These are phyloP conservation scores for Ceratocystis eucalypticola DNA, from an alignment of 2,329 filamentous ascomycete genomes.

Conservation along the genomic window DNA sequence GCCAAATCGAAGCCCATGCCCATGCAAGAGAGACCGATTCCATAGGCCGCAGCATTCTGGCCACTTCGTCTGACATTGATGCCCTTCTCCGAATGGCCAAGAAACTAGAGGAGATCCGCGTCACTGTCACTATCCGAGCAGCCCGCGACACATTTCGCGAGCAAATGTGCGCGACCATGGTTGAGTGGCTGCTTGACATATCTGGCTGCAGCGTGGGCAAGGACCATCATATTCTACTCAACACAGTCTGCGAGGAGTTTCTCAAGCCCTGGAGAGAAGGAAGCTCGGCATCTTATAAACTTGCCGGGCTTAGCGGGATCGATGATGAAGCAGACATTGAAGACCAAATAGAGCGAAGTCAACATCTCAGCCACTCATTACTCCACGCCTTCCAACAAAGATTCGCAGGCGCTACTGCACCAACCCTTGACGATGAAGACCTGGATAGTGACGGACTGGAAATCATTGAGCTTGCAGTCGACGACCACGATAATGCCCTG, in stretches of 20 bases:
- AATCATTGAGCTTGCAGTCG: conserved; percentile 26
- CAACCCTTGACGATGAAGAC: conserved; percentile 29
- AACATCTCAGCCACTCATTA: conserved; percentile 28
- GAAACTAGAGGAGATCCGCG: conserved; percentile 86
- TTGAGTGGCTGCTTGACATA: conserved; percentile 92
- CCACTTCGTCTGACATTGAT: conserved; percentile 58
- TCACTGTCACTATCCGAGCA: conserved; percentile 89
- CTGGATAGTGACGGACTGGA: conserved; percentile 35
- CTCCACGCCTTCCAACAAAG: conserved; percentile 25
- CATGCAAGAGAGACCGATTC: conserved; percentile 83
- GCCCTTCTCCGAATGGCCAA: conserved; percentile 64
- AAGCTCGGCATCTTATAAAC: conserved; percentile 66
- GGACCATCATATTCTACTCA: conserved; percentile 65
- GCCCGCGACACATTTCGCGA: conserved; percentile 91
- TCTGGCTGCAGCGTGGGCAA: conserved; percentile 72
- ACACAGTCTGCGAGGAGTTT: conserved; percentile 79
- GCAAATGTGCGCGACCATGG: conserved; percentile 95
- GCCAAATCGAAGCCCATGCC: conserved; percentile 51
- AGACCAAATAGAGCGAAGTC: conserved; percentile 26
- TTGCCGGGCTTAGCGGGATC: conserved; percentile 63
- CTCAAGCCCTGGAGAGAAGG: conserved; percentile 77
- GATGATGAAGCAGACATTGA: conserved; percentile 66
- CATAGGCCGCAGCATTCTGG: conserved; percentile 73
- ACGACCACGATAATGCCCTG: conserved; percentile 22
- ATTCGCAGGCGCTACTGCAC: conserved; percentile 17